Base-by-base conservation (phyloP, 192 early-diverging fungal species). In the Thamnidium elegans region DNA sequence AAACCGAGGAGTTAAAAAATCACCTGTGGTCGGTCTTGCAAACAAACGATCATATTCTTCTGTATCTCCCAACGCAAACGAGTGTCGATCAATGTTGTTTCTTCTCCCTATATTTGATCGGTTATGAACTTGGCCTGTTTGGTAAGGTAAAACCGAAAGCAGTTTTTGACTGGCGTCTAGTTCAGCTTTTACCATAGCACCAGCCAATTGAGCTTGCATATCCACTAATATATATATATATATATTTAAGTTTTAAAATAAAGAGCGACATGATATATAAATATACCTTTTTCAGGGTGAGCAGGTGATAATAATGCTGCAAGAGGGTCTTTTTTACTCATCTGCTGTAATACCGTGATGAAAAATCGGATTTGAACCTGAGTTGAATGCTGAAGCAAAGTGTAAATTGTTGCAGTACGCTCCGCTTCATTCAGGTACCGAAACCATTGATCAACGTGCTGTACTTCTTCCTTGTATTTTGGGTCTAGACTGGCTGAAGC, bases 361-460 rank as follows among this genome's bases (percentile, higher is more conserved):
- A 97, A 94, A 69, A 97, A 96, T 13, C 93, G 83, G 65, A 94
- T 86, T 76, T 97, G 95, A 48, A 96, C 87, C 54, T 86, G 90
- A 3, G 89, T 91, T 14, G 90, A 87, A 74, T 92, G 88, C 75
- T 95, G 92, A 61, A 97, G 79, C 34, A 97, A 82, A 43, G 88
- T 86, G 77, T 95, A 95, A 58, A 97, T 81, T 20, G 91, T 87
- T 13, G 92, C 85, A 7, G 92, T 96, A 23, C 92, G 79, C 77
- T 97, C 95, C 31, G 91, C 84, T 65, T 97, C 93, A 7, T 87
- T 83, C 54, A 96, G 79, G n/a, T 94, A 90, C 7, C 81, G 78
- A 78, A 96, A 95, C 95, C 95, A 97, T 63, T 95, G 87, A 72
- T 97, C 95, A 52, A 97, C 91, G 48, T 91, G 89, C 34, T 84